Conservation (phyloP, 2,329 filamentous ascomycete species). For the Hypocrella siamensis region DNA sequence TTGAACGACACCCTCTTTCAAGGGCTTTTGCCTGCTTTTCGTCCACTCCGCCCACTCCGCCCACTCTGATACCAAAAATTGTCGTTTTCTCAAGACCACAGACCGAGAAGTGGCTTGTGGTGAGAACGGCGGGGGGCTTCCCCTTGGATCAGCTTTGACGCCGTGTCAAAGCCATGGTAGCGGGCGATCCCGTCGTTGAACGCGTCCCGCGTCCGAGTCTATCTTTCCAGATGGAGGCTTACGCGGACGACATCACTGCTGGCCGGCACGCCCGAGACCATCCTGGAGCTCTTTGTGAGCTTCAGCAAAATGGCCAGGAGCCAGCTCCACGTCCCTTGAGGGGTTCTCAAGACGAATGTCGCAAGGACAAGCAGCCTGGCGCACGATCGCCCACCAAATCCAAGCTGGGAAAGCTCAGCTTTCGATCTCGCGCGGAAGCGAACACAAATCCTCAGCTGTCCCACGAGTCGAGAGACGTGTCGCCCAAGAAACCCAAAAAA, state of each 20-base stretch:
- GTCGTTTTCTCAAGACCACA: no score
- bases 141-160: no score
- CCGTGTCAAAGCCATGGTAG: no score
- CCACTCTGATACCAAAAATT: no score
- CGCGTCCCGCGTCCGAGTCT: not conserved
- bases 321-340: slow-evolving; percentile 21
- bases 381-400: slow-evolving; percentile 9
- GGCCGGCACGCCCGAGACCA: slow-evolving; percentile 20
- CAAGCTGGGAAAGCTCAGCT: slow-evolving; percentile 21
- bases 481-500: slow-evolving; percentile 54
- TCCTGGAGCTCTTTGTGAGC: slow-evolving; percentile 35
- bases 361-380: slow-evolving; percentile 9
- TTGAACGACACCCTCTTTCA: no score
- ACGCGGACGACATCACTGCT: slow-evolving; percentile 11
- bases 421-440: slow-evolving; percentile 24
- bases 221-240: not conserved
- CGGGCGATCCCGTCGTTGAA: not conserved
- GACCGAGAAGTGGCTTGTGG: no score
- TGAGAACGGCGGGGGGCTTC: no score
- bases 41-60: no score
- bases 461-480: slow-evolving; percentile 27
- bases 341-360: slow-evolving; percentile 18
- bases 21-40: no score
- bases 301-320: slow-evolving; percentile 38
- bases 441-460: slow-evolving; percentile 14